Evolutionary conservation across 805 yeast species (phyloP).

Genomic region (Torulaspora franciscae): DNA sequence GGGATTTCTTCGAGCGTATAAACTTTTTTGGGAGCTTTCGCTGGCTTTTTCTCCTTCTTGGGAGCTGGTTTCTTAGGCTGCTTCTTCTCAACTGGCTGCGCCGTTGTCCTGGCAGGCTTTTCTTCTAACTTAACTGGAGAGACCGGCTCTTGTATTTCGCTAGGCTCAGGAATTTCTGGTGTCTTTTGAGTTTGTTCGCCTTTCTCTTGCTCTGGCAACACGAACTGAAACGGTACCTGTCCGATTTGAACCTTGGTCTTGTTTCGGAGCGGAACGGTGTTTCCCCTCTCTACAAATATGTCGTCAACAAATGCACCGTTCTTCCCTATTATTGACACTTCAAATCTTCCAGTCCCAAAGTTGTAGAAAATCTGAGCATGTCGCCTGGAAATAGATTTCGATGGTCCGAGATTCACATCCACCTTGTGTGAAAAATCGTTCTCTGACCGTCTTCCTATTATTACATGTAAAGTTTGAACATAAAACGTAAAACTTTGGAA

Average conservation of each 20-base stretch:
- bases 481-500: conserved; percentile 91
- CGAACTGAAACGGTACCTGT: conserved; percentile 81
- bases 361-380: conserved; percentile 96
- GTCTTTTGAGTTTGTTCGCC: conserved; percentile 45
- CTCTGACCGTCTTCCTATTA: conserved; percentile 84
- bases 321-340: conserved; percentile 83
- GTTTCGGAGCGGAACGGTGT: conserved; percentile 81
- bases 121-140: conserved; percentile 14
- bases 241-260: conserved; percentile 88
- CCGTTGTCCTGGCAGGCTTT: conserved; percentile 10
- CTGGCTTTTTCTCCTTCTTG: conserved; percentile 48
- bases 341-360: conserved; percentile 93
- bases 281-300: conserved; percentile 79
- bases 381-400: conserved; percentile 87
- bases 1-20: conserved; percentile 85
- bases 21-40: conserved; percentile 53
- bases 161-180: conserved; percentile 10
- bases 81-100: conserved; percentile 7
- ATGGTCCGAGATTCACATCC: conserved; percentile 88
- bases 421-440: conserved; percentile 64
- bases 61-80: conserved; percentile 38
- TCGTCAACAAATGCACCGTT: conserved; percentile 98
- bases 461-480: conserved; percentile 91
- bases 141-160: conserved; percentile 16
- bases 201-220: conserved; percentile 64